Base-by-base conservation (phyloP, 1,139 yeast species). In the Magnusiomyces sp. region DNA sequence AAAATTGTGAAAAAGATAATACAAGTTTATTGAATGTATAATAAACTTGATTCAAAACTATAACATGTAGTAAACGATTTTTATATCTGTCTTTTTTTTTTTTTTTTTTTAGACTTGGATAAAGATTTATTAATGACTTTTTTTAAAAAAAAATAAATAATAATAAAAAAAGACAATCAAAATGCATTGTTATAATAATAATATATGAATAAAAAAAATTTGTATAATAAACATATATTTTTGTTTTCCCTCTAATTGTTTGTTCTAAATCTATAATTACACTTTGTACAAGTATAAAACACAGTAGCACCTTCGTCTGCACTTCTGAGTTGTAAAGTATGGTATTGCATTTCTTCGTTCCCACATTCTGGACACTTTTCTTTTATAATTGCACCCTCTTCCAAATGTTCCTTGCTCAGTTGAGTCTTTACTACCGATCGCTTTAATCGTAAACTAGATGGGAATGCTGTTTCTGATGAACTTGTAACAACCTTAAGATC, bases 351-450 rank as follows among this genome's bases (percentile, higher is more conserved):
- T 69, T 92, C 97, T 62, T 92, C 97, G 68, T 90, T 79, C 47
- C 95, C 97, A 79, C 98, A 92, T 69, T 89, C 82, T 20, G 97
- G 97, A 74, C 99, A 92, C 64, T 85, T 89, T 67, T 92, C 99
- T 67, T 89, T 85, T 55, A 59, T 64, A 20, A 94, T 84, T 39
- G 97, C 97, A 57, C 97, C 97, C 55, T 88, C 97, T 53, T 84
- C 95, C 48, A 87, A 70, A 59, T 90, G 97, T 58, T 80, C 81
- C 42, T 78, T 79, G 62, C 80, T 80, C 62, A 90, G 74, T 1
- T 82, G 69, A 0, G 97, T 89, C 71, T 92, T 90, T 43, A 92
- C 98, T 1, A 86, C 87, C 2, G 97, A 89, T 59, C 87, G 77
- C 63, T 89, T 88, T 60, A 87, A 73, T 61, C 80, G 80, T 55